These are phyloP conservation scores for Echria macrotheca DNA, from an alignment of 495 filamentous ascomycete species.

Conservation along the genomic window DNA sequence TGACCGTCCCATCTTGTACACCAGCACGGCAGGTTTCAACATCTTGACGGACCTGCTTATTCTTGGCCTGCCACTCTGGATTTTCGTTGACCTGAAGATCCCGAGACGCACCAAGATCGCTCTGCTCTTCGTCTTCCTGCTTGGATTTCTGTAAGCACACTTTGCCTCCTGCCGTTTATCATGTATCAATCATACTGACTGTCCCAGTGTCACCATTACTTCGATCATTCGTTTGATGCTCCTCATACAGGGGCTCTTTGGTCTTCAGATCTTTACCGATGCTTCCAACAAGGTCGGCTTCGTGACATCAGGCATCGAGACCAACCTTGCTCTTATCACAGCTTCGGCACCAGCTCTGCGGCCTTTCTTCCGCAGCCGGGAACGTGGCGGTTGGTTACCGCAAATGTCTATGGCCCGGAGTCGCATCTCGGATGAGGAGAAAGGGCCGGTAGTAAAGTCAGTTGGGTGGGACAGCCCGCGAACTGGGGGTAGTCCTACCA, in stretches of 20 bases:
- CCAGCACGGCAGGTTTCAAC: constrained; percentile 42
- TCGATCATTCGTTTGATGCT: constrained; percentile 37
- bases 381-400: constrained; percentile 35
- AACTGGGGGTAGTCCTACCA: not conserved
- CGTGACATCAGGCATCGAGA: constrained; percentile 48
- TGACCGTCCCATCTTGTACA: constrained; percentile 42
- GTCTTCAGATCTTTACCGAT: constrained; percentile 27
- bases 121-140: constrained; percentile 44
- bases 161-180: constrained; percentile 1
- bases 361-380: constrained; percentile 33
- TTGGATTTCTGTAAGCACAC: constrained; percentile 49
- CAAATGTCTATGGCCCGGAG: constrained; percentile 21
- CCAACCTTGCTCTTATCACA: constrained; percentile 50
- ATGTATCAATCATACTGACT: not conserved
- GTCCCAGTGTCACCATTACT: constrained; percentile 46
- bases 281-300: constrained; percentile 40
- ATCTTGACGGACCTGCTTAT: constrained; percentile 48
- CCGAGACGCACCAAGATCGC: constrained; percentile 42
- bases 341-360: constrained; percentile 42
- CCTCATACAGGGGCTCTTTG: constrained; percentile 31
- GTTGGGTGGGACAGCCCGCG: constrained; percentile 18
- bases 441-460: constrained; percentile 17
- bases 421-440: constrained; percentile 17
- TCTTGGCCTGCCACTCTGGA: constrained; percentile 43
- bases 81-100: constrained; percentile 44